Percentiles rank a stretch among this genome's conserved stretches.
Conservation (phyloP, 2,329 filamentous ascomycete species). For the Ophiostoma piceae region DNA sequence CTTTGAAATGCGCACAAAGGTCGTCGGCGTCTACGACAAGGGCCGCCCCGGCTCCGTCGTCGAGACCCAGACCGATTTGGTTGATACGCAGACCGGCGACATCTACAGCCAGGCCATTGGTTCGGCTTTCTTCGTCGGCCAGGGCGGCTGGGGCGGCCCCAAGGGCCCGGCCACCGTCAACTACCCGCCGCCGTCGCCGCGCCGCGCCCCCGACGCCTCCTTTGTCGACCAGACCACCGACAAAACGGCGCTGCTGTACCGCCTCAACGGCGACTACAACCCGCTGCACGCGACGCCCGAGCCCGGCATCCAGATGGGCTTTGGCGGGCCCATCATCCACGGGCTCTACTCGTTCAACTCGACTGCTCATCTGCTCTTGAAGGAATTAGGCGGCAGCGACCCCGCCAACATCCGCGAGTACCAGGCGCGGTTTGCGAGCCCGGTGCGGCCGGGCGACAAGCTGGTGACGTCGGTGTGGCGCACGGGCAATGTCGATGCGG, state of each 20-base stretch:
- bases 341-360: conserved; percentile 85
- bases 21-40: conserved; percentile 85
- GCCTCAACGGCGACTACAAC: conserved; percentile 91
- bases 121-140: conserved; percentile 73
- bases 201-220: conserved; percentile 63
- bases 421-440: conserved; percentile 80
- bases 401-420: conserved; percentile 81
- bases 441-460: conserved; percentile 78
- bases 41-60: conserved; percentile 76
- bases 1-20: conserved; percentile 72
- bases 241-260: conserved; percentile 71
- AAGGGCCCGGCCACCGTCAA: conserved; percentile 77
- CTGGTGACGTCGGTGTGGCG: conserved; percentile 77
- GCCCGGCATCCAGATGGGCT: conserved; percentile 83
- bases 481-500: conserved; percentile 73
- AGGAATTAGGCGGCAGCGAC: conserved; percentile 68
- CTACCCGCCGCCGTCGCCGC: conserved; percentile 69
- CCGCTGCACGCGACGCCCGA: conserved; percentile 83
- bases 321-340: conserved; percentile 83
- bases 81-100: conserved; percentile 63
- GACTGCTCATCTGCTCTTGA: conserved; percentile 66
- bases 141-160: conserved; percentile 79
- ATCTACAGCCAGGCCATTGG: conserved; percentile 65
- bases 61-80: conserved; percentile 71
- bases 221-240: conserved; percentile 64